Base-by-base conservation (phyloP, 495 filamentous ascomycete genomes). In the Aspergillus panamensis region DNA sequence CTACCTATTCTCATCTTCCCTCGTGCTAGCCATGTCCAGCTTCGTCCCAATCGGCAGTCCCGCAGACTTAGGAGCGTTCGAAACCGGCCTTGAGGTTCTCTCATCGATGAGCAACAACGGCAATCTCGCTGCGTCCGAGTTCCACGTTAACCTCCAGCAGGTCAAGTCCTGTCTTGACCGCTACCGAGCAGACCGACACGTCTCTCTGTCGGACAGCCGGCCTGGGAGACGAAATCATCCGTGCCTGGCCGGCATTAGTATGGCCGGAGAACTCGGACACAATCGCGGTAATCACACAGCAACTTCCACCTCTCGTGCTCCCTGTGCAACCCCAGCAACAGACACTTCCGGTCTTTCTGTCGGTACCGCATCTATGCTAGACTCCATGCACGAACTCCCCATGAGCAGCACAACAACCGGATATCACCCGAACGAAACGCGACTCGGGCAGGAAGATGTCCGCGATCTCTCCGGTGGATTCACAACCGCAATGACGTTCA, bases 401-500 rank as follows among this genome's bases (percentile, higher is more conserved):
- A 49, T 49, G 13, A 49, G 13, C 25, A 29, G 13, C 12, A 16
- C 20, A 48, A 21, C 16, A 45, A 17, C 48, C n/a, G 48, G 43
- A 13, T 51, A 61, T 6, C 31, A 29, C 10, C 51, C 32, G 21
- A 19, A 19, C 47, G n/a, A 50, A 9, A 39, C 35, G 10, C 19
- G 37, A 3, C 13, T 40, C 35, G 31, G 31, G 8, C 17, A 8
- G 9, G 32, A 21, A 19, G 32, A 32, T 13, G 16, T 58, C 13
- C 25, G 44, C 4, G 9, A 50, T 48, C 17, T 42, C 37, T 16
- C 48, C 52, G 43, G 48, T 53, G 73, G 73, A 40, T 75, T 75
- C 53, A 76, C 73, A 31, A 76, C 74, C 0, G 73, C 72, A 33
- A 77, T 77, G 74, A 67, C 74, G 19, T 77, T 77, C 42, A 52